Conservation (phyloP, 345 rosid genomes). For the Angophora floribunda region DNA sequence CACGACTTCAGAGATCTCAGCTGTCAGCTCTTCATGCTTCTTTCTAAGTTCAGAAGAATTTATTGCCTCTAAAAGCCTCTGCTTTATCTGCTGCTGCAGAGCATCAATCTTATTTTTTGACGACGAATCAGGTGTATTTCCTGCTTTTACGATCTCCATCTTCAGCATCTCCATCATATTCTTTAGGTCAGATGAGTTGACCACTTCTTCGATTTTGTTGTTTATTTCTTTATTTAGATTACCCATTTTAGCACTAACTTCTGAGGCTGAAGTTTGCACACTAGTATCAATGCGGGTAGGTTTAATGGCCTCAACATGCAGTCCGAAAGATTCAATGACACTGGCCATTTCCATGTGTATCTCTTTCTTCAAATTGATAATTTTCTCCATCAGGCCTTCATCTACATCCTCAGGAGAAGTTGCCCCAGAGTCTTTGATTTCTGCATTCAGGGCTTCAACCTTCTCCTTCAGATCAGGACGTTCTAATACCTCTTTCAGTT, state of each 20-base stretch:
- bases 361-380: constrained; percentile 35
- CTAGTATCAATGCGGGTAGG: constrained; percentile 16
- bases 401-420: constrained; percentile 47
- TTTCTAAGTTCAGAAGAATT: constrained; percentile 39
- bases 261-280: constrained; percentile 18
- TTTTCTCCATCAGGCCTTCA: constrained; percentile 41
- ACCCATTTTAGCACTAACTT: constrained; percentile 27
- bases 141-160: constrained; percentile 53
- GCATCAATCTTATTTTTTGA: constrained; percentile 42
- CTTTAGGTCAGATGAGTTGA: constrained; percentile 47
- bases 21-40: constrained; percentile 42
- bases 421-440: constrained; percentile 33
- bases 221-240: constrained; percentile 43
- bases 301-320: constrained; percentile 36
- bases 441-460: constrained; percentile 51
- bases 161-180: constrained; percentile 51
- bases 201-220: constrained; percentile 41
- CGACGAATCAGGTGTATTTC: constrained; percentile 25
- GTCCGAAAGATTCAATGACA: constrained; percentile 46
- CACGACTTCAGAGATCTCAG: constrained; percentile 32
- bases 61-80: constrained; percentile 44
- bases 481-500: constrained; percentile 46
- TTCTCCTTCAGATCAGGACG: constrained; percentile 56
- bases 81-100: constrained; percentile 52
- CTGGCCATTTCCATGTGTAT: constrained; percentile 39